Evolutionary conservation across 2,329 filamentous ascomycete species (phyloP).

Genomic region (Nigrograna mackinnonii): DNA sequence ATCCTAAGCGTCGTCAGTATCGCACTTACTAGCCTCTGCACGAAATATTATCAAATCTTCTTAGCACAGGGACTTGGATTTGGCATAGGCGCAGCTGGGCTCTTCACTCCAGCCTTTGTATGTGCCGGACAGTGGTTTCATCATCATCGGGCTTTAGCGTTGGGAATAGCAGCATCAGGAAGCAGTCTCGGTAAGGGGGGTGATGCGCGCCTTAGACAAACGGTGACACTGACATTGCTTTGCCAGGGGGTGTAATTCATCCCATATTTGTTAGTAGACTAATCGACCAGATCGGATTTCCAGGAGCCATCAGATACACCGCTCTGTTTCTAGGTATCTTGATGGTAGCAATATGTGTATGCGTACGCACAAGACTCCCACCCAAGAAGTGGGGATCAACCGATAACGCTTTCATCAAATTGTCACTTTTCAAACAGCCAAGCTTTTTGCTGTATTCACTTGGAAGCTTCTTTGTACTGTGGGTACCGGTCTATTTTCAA

Average conservation of each 20-base stretch:
- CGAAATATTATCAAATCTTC: constrained; percentile 55
- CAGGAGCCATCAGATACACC: constrained; percentile 12
- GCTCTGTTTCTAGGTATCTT: constrained; percentile 9
- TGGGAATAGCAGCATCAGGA: constrained; percentile 50
- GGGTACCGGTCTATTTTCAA: too few species aligned
- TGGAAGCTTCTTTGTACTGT: constrained; percentile 8
- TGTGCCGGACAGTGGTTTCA: constrained; percentile 50
- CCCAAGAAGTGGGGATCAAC: constrained; percentile 4
- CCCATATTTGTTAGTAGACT: constrained; percentile 12
- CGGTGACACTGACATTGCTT: neutral
- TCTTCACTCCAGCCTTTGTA: constrained; percentile 50
- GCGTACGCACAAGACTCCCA: neutral
- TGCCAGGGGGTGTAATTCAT: constrained; percentile 13
- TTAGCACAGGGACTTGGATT: constrained; percentile 56
- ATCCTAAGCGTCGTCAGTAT: constrained; percentile 60
- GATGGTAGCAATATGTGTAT: neutral
- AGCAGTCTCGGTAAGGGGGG: constrained; percentile 43
- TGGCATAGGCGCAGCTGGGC: constrained; percentile 49
- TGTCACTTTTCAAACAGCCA: constrained; percentile 8
- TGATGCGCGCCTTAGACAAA: too few species aligned
- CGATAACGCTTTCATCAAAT: constrained; percentile 6
- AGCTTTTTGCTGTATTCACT: constrained; percentile 8
- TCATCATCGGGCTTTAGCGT: constrained; percentile 47
- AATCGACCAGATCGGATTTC: constrained; percentile 11
- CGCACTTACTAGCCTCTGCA: constrained; percentile 62